Conservation (phyloP, 1,139 yeast species). For the Yamadazyma dushanensis region DNA sequence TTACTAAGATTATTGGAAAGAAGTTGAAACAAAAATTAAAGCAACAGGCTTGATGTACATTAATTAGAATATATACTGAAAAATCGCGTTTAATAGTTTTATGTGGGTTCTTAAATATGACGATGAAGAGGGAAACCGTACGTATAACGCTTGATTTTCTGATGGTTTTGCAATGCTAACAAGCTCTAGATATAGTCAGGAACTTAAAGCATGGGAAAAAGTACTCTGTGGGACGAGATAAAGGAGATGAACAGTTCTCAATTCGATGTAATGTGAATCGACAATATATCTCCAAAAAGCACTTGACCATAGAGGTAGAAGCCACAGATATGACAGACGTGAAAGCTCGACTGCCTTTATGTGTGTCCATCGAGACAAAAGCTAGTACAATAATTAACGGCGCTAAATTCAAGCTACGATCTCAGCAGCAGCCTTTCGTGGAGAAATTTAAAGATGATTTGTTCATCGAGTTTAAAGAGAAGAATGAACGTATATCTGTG, state of each 20-base stretch:
- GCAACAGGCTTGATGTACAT: slow-evolving; percentile 9
- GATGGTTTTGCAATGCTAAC: no score
- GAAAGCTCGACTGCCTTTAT: slow-evolving; percentile 19
- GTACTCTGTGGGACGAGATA: slow-evolving; percentile 33
- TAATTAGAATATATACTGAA: slow-evolving; percentile 4
- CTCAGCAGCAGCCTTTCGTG: slow-evolving; percentile 17
- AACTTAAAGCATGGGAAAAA: slow-evolving; percentile 16
- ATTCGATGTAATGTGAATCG: slow-evolving; percentile 20
- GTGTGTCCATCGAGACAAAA: slow-evolving; percentile 26
- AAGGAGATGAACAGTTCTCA: slow-evolving; percentile 18
- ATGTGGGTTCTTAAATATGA: slow-evolving; percentile 15
- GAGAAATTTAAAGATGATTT: slow-evolving; percentile 18
- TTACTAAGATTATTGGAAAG: slow-evolving; percentile 46
- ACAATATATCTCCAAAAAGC: slow-evolving; percentile 31
- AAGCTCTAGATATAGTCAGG: not conserved
- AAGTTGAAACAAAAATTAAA: slow-evolving; percentile 26
- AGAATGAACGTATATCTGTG: slow-evolving; percentile 18
- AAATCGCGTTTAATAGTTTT: not conserved
- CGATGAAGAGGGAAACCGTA: slow-evolving; percentile 10
- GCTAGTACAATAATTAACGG: slow-evolving; percentile 35
- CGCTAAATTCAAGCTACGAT: slow-evolving; percentile 21
- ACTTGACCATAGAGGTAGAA: slow-evolving; percentile 22
- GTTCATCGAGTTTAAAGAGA: slow-evolving; percentile 22
- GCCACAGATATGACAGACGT: slow-evolving; percentile 5
- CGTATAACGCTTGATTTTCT: no score